These are phyloP conservation scores for Cercophora scortea DNA, from an alignment of 495 filamentous ascomycete genomes.

Conservation along the genomic window DNA sequence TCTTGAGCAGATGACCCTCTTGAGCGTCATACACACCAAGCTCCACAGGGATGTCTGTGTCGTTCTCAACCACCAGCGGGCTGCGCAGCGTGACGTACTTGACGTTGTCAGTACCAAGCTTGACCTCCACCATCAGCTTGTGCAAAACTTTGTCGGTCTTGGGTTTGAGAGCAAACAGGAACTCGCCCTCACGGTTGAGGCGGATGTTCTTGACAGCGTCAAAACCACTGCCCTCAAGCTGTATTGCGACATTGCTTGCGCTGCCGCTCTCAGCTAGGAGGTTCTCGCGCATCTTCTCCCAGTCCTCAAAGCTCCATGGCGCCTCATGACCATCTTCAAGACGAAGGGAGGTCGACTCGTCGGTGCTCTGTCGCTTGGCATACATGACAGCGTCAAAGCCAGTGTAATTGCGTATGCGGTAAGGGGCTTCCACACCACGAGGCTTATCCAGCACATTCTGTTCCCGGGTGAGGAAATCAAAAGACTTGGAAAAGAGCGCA, in stretches of 20 bases:
- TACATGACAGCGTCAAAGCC: conserved; percentile 83
- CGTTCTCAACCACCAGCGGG: conserved; percentile 93
- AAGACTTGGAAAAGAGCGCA: conserved; percentile 83
- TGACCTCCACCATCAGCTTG: conserved; percentile 85
- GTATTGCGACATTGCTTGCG: conserved; percentile 67
- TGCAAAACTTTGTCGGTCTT: conserved; percentile 74
- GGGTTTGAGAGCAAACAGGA: conserved; percentile 75
- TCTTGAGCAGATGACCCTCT: conserved; percentile 87
- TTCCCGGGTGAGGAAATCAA: conserved; percentile 79
- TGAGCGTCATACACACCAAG: conserved; percentile 85
- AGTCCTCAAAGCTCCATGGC: conserved; percentile 95
- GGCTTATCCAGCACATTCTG: conserved; percentile 94
- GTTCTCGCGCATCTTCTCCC: conserved; percentile 87
- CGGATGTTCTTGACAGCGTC: conserved; percentile 81
- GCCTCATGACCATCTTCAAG: conserved; percentile 82
- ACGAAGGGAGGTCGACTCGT: conserved; percentile 58
- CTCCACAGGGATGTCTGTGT: conserved; percentile 93
- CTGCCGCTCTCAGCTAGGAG: conserved; percentile 69
- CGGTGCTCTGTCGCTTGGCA: conserved; percentile 58
- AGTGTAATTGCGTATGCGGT: conserved; percentile 89
- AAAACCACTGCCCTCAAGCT: conserved; percentile 88
- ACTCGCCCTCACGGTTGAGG: conserved; percentile 89
- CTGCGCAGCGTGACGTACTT: conserved; percentile 97
- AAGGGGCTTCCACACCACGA: conserved; percentile 83
- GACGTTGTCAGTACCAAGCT: conserved; percentile 82